A percentile compares a stretch with the other conserved stretches of the same genome.
Conservation (phyloP, 164 flowering plant genomes). For the Nymphaea thermarum region DNA sequence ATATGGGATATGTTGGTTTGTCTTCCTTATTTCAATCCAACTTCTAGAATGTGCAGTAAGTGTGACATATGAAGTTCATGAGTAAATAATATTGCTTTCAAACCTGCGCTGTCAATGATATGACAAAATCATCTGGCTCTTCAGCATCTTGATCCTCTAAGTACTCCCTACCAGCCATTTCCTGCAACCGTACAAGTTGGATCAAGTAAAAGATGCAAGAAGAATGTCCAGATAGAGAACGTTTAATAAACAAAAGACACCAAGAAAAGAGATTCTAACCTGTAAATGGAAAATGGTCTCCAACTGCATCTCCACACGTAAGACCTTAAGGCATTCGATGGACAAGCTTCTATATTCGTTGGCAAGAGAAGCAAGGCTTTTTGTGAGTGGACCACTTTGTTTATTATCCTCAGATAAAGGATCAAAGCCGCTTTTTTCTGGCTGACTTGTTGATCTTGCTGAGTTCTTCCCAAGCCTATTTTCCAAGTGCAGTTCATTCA, state of each 20-base stretch:
- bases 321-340: conserved; percentile 89
- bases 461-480: conserved; percentile 65
- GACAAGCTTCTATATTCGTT: conserved; percentile 88
- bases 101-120: conserved; percentile 90
- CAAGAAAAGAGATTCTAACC: conserved; percentile 25
- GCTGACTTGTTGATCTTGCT: conserved; percentile 30
- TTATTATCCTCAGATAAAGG: conserved; percentile 22
- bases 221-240: not conserved
- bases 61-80: too few relatives aligned
- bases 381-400: conserved; percentile 35
- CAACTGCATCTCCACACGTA: conserved; percentile 94
- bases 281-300: conserved; percentile 92
- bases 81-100: conserved; percentile 4
- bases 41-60: too few relatives aligned
- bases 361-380: conserved; percentile 79
- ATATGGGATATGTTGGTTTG: too few relatives aligned
- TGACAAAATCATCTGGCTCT: conserved; percentile 97
- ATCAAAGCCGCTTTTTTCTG: conserved; percentile 10
- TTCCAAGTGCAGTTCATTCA: conserved; percentile 5
- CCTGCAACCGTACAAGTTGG: conserved; percentile 25
- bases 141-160: conserved; percentile 97
- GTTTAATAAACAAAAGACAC: not conserved
- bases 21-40: too few relatives aligned
- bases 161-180: conserved; percentile 78
- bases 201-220: not conserved